Conservation (phyloP, 768 basidiomycete species). For the Leccinum incarnatum region DNA sequence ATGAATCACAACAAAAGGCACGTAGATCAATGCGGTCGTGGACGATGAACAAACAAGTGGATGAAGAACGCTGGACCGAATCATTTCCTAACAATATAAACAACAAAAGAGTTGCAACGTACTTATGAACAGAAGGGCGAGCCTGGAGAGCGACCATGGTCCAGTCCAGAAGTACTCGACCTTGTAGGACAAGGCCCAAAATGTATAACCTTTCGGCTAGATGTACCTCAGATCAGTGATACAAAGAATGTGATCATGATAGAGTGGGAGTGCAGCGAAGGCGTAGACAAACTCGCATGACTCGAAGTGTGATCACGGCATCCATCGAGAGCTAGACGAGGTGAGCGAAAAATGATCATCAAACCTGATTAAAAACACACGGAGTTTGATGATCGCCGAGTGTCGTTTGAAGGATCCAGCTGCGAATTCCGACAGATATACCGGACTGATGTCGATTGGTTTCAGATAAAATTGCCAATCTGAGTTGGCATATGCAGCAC, state of each 20-base stretch:
- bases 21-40: constrained; percentile 10
- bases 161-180: no score
- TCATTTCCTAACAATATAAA: background rate
- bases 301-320: background rate
- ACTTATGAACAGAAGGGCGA: background rate
- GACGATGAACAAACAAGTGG: background rate
- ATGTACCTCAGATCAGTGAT: constrained; percentile 2
- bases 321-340: background rate
- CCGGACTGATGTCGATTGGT: no score
- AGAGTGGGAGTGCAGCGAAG: background rate
- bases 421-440: no score
- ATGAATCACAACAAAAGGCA: constrained; percentile 13
- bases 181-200: background rate
- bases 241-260: constrained; percentile 1
- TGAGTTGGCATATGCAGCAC: no score
- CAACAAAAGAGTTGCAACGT: background rate
- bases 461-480: no score
- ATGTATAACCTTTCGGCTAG: background rate
- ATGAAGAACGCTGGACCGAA: background rate
- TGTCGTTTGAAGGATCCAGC: background rate
- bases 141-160: background rate
- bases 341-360: background rate
- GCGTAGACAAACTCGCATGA: background rate
- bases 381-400: background rate
- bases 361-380: no score